Base-by-base conservation (phyloP, 2,329 filamentous ascomycete species). In the Emmonsiellopsis sp. region DNA sequence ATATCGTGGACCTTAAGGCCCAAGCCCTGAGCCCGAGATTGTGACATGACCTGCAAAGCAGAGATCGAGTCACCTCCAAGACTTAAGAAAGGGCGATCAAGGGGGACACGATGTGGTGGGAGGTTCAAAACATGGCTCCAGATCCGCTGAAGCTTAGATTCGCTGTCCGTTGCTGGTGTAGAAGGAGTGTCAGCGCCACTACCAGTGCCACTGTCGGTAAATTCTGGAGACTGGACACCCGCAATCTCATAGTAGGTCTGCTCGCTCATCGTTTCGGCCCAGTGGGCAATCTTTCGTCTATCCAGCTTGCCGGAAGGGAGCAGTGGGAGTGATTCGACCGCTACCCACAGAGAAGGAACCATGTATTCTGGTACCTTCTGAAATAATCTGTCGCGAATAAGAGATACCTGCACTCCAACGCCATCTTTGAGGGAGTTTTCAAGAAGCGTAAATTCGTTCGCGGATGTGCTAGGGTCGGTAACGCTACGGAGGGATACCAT, bases 291-390 rank as follows among this genome's bases (percentile, higher is more conserved):
- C 59, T 74, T 76, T 30, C 13, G 9, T 15, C 68, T 67, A 54
- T 76, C 70, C 3, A 71, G 67, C 59, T 79, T 79, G 0, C 73
- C 69, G 6, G 76, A 77, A 2, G 70, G 63, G 5, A 74, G 60
- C 1, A 70, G 60, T 0, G 76, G 77, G 20, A 79, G 62, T 3
- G 66, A 53, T 56, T 69, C 67, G n/a, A 79, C 61, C 7, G 71
- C 70, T 9, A 79, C 61, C 62, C 73, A 78, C 7, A 73, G 67
- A 1, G 67, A 66, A 0, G 76, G 75, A 15, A 76, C 62, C 70
- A 77, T 73, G 55, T 76, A 75, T 4, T n/a, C 79, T 65, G 0
- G 61, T 4, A 47, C 10, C 8, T 30, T 58, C 3, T 54, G 52
- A 0, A 59, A 62, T 2, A 72, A 43, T 31, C 62, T 54, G 20